phyloP scores from a whole-genome alignment of 805 yeast species.

The Scheffersomyces spartinae region DNA sequence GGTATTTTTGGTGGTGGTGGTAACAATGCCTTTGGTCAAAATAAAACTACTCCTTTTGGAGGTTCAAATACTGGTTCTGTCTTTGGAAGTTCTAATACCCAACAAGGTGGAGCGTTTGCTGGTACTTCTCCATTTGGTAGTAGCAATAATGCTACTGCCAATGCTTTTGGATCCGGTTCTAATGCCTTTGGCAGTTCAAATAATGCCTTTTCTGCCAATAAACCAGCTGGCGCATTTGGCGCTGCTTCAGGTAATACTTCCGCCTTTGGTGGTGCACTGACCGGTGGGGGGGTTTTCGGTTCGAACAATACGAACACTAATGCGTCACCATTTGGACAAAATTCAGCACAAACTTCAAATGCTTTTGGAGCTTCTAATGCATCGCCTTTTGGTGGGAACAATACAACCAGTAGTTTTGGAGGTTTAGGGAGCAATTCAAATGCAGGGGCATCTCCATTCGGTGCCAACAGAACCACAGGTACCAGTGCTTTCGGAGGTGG shows the following conservation, averaged over 20 bases:
- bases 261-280: too few relatives aligned
- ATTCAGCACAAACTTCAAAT: too few relatives aligned
- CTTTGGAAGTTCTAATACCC: conserved; percentile 9
- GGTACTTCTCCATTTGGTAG: conserved; percentile 29
- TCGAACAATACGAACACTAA: conserved; percentile 11
- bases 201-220: conserved; percentile 1
- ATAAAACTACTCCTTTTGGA: conserved; percentile 7
- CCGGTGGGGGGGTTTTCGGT: conserved; percentile 12
- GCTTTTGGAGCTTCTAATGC: conserved; percentile 15
- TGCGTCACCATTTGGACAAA: too few relatives aligned
- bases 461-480: conserved; percentile 7
- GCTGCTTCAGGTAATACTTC: not conserved
- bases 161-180: conserved; percentile 1
- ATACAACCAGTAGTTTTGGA: conserved; percentile 8
- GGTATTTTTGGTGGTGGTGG: conserved; percentile 15
- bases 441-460: conserved; percentile 10
- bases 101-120: conserved; percentile 11
- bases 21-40: conserved; percentile 10
- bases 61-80: conserved; percentile 6
- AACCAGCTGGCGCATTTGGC: too few relatives aligned
- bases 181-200: conserved; percentile 10
- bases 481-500: conserved; percentile 6
- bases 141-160: conserved; percentile 8
- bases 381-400: conserved; percentile 32
- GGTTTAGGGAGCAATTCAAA: conserved; percentile 4